Conservation (phyloP, 805 yeast genomes). For the Naumovozyma castellii region DNA sequence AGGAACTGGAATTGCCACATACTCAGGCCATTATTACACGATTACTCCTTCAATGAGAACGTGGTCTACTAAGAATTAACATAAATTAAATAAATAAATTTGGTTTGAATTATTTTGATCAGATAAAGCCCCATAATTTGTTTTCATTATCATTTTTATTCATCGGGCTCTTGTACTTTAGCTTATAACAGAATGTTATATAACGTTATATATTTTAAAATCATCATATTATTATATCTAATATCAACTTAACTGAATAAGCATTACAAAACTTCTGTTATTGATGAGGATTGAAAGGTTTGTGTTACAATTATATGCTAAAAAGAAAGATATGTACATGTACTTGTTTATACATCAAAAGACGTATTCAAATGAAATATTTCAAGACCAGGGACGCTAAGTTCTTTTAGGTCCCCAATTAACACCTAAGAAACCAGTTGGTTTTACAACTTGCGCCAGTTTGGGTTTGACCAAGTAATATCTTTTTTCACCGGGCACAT, state of each 20-base stretch:
- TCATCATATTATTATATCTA: background rate
- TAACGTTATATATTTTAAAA: background rate
- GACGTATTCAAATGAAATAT: too few species aligned
- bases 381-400: conserved; percentile 5
- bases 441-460: conserved; percentile 35
- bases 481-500: conserved; percentile 61
- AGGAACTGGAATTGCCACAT: conserved; percentile 37
- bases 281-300: too few species aligned
- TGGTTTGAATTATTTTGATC: background rate
- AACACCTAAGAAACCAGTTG: conserved; percentile 65
- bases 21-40: conserved; percentile 32
- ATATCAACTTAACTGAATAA: too few species aligned
- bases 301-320: background rate
- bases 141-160: background rate
- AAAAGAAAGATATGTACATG: too few species aligned
- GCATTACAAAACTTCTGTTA: too few species aligned
- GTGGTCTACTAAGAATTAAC: conserved; percentile 40
- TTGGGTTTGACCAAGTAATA: conserved; percentile 62
- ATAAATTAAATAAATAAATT: background rate
- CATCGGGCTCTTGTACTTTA: background rate
- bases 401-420: conserved; percentile 78
- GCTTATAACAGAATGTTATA: background rate
- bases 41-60: conserved; percentile 43
- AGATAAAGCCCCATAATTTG: background rate
- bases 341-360: too few species aligned